These are phyloP conservation scores for Cladosporium sp. DNA, from an alignment of 2,329 filamentous ascomycete species.

Conservation along the genomic window DNA sequence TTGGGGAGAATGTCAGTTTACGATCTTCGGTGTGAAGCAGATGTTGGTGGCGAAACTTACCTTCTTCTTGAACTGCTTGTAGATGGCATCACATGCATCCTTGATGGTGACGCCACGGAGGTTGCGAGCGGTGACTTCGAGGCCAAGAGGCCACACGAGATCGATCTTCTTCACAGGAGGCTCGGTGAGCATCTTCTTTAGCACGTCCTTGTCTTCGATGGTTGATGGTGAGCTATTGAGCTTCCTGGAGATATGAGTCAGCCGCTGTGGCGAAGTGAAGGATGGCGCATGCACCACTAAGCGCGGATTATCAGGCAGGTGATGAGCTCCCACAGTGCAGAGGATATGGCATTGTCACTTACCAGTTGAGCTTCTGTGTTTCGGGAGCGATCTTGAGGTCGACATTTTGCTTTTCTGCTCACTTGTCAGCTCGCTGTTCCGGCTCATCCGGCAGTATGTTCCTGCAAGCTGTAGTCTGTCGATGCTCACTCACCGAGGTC, in stretches of 20 bases:
- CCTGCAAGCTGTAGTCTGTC: conserved; percentile 6
- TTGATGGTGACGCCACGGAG: conserved; percentile 95
- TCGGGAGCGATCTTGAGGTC: conserved; percentile 71
- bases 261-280: conserved; percentile 4
- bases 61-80: conserved; percentile 97
- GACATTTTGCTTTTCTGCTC: conserved; percentile 66
- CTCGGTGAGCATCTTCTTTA: conserved; percentile 74
- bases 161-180: conserved; percentile 93
- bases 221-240: conserved; percentile 79
- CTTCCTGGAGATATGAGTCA: conserved; percentile 59
- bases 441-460: neutral
- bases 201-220: conserved; percentile 76
- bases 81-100: conserved; percentile 89
- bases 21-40: conserved; percentile 20
- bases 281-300: neutral
- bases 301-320: neutral
- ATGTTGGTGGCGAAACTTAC: conserved; percentile 47
- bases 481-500: conserved; percentile 68
- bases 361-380: conserved; percentile 87
- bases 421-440: conserved; percentile 24
- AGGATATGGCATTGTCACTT: conserved; percentile 35
- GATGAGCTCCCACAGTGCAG: neutral
- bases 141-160: conserved; percentile 81
- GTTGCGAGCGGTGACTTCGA: conserved; percentile 85
- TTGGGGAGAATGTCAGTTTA: conserved; percentile 34